Evolutionary conservation across 805 yeast species (phyloP).

Genomic region (Suhomyces sp.): DNA sequence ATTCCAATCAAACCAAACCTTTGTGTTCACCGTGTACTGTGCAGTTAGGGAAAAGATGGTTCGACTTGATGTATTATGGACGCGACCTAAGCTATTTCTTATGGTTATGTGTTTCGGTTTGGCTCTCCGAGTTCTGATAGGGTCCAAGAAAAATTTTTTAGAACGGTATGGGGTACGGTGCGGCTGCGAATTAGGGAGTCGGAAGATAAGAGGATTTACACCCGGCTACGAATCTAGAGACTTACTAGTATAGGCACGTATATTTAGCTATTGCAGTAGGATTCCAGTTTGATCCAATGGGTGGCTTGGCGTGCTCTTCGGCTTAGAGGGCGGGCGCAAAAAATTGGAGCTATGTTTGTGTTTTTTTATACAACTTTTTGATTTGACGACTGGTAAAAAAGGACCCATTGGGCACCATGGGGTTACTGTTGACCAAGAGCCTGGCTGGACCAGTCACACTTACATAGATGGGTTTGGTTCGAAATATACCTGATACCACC

Average conservation of each 20-base stretch:
- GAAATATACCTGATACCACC: neutral
- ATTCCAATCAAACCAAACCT: conserved; percentile 10
- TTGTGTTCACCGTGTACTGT: no score
- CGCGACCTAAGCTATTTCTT: neutral
- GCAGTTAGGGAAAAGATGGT: neutral
- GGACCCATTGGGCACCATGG: conserved; percentile 6
- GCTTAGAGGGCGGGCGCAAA: neutral
- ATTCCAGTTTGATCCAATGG: neutral
- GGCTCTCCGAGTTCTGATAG: neutral
- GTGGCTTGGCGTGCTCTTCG: neutral
- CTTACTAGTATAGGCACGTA: no score
- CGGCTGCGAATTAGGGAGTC: neutral
- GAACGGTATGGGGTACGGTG: neutral
- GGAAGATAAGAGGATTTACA: neutral
- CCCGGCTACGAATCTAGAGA: neutral
- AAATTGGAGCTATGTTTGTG: neutral
- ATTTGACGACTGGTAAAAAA: conserved; percentile 3
- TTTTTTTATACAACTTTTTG: neutral
- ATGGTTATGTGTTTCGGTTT: neutral
- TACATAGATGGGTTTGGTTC: conserved; percentile 14
- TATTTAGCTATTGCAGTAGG: no score
- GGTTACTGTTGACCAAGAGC: conserved; percentile 20
- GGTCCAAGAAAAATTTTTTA: neutral
- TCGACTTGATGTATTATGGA: neutral
- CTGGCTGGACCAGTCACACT: conserved; percentile 27